Percentiles rank a stretch among this genome's conserved stretches.
Evolutionary conservation across 2,329 filamentous ascomycete genomes (phyloP).

Genomic region (Fonsecaea erecta): DNA sequence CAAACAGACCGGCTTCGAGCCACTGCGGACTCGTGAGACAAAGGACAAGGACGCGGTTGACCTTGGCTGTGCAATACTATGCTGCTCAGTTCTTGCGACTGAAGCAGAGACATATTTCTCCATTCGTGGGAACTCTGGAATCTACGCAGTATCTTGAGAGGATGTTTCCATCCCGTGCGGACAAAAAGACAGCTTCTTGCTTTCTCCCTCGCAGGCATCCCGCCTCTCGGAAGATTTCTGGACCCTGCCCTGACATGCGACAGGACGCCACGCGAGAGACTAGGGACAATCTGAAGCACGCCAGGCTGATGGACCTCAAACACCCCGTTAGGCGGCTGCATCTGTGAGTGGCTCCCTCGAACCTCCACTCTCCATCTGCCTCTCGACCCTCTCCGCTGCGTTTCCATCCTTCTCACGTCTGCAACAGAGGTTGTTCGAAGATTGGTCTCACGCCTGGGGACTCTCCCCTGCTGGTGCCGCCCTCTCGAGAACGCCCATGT

Average conservation of each 20-base stretch:
- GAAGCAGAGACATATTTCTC: not conserved
- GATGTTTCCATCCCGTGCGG: not conserved
- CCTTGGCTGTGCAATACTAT: not conserved
- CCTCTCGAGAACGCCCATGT: not conserved
- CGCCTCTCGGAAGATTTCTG: constrained; percentile 31
- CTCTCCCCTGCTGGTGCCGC: not conserved
- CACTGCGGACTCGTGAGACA: not conserved
- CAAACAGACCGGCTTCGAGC: constrained; percentile 12
- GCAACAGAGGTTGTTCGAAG: constrained; percentile 25
- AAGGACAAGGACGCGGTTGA: not conserved
- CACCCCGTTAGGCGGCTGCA: constrained; percentile 6
- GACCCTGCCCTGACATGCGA: constrained; percentile 18
- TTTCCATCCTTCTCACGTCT: constrained; percentile 20
- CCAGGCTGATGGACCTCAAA: constrained; percentile 17
- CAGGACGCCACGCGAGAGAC: constrained; percentile 31
- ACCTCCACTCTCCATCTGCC: constrained; percentile 8
- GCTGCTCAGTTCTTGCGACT: not conserved
- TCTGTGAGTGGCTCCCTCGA: constrained; percentile 25
- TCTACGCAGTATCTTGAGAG: not conserved
- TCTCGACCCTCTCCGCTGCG: constrained; percentile 11
- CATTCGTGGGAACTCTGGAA: not conserved
- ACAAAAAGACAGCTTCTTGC: not conserved
- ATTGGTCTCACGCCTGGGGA: constrained; percentile 19
- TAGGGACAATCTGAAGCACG: constrained; percentile 34
- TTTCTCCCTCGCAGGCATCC: not conserved